phyloP scores from a whole-genome alignment of 1,139 yeast species.

The Yamadazyma membranifaciens region DNA sequence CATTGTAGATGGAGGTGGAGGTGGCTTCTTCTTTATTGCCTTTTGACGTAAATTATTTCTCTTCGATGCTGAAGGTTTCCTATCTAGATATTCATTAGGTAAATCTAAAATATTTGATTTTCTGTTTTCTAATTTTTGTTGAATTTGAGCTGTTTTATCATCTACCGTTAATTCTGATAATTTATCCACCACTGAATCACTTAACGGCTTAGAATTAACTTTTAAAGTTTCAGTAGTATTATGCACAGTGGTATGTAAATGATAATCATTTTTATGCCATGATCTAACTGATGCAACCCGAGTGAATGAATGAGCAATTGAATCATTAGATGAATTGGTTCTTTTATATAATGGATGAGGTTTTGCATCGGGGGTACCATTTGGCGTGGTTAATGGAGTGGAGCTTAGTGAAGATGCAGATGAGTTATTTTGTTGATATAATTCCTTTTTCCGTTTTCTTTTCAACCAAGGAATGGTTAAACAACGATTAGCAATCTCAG shows the following conservation, averaged over 20 bases:
- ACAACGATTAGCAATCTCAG: constrained; percentile 63
- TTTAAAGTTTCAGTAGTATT: constrained; percentile 16
- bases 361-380: constrained; percentile 1
- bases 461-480: constrained; percentile 57
- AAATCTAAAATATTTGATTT: constrained; percentile 28
- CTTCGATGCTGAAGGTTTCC: not conserved
- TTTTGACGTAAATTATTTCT: constrained; percentile 24
- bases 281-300: constrained; percentile 41
- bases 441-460: constrained; percentile 9
- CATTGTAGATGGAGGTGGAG: constrained; percentile 40
- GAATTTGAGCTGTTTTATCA: constrained; percentile 1
- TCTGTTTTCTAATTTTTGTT: constrained; percentile 9
- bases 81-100: constrained; percentile 32
- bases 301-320: constrained; percentile 27
- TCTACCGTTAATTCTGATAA: constrained; percentile 8
- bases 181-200: constrained; percentile 11
- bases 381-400: not conserved
- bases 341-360: constrained; percentile 7
- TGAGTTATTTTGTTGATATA: constrained; percentile 8
- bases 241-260: constrained; percentile 33
- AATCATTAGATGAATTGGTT: constrained; percentile 20
- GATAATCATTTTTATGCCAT: constrained; percentile 35
- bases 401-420: constrained; percentile 14
- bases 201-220: not conserved
- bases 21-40: constrained; percentile 36